Evolutionary conservation across 2,329 filamentous ascomycete species (phyloP).

Genomic region (Tolypocladium cylindrosporum): DNA sequence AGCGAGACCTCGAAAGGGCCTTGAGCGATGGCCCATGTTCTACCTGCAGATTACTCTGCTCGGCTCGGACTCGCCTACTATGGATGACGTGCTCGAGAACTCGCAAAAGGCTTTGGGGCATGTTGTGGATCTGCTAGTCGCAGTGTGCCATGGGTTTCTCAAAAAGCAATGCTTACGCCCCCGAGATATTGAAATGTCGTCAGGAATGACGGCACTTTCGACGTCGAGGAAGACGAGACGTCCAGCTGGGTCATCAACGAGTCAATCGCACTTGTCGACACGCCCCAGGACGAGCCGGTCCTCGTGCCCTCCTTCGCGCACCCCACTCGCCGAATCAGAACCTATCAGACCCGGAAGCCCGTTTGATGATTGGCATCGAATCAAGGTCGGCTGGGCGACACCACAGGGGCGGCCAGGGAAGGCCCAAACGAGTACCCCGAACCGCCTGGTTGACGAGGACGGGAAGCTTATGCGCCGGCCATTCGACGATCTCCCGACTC

Average conservation of each 20-base stretch:
- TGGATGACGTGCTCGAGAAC: constrained; percentile 30
- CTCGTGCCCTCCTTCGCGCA: constrained; percentile 6
- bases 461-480: constrained; percentile 34
- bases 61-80: constrained; percentile 21
- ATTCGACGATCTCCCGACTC: constrained; percentile 25
- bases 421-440: not conserved
- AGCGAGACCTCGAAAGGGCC: constrained; percentile 47
- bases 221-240: constrained; percentile 10
- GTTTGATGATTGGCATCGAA: constrained; percentile 27
- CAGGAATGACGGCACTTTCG: constrained; percentile 14
- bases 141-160: constrained; percentile 65
- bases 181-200: constrained; percentile 5
- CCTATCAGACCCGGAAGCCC: constrained; percentile 8
- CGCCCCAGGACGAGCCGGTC: constrained; percentile 2
- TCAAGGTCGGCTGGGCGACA: constrained; percentile 18
- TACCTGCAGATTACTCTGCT: constrained; percentile 54
- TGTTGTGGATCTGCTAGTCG: constrained; percentile 51
- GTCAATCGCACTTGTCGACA: constrained; percentile 1
- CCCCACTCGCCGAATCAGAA: not conserved
- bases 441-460: constrained; percentile 26
- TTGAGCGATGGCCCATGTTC: constrained; percentile 87
- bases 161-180: constrained; percentile 61
- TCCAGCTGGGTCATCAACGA: constrained; percentile 8
- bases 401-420: not conserved
- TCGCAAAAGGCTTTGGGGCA: constrained; percentile 37